Evolutionary conservation across 1,139 yeast species (phyloP).

Genomic region (Hanseniaspora sp.): DNA sequence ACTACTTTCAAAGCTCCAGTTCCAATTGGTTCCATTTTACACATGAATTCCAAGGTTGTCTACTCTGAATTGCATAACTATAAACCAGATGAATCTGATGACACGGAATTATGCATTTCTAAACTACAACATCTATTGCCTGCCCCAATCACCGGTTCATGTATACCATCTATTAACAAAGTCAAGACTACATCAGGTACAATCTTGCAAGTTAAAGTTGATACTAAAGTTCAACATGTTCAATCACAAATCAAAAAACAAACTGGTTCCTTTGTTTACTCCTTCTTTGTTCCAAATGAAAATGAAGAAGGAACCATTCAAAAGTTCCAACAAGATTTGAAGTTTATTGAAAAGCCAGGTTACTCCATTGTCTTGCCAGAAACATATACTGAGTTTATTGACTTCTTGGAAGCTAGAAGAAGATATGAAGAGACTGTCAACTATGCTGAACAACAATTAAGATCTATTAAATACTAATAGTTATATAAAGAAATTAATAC

Average conservation of each 20-base stretch:
- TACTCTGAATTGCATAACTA: conserved; percentile 68
- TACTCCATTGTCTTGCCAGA: conserved; percentile 70
- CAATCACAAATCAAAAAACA: conserved; percentile 51
- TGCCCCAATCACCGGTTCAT: conserved; percentile 42
- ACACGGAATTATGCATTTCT: conserved; percentile 21
- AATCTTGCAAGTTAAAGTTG: conserved; percentile 77
- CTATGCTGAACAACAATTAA: conserved; percentile 34
- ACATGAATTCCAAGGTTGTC: conserved; percentile 69
- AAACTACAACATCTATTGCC: conserved; percentile 39
- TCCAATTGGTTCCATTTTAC: conserved; percentile 83
- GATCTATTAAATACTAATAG: neutral
- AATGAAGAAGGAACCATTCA: conserved; percentile 29
- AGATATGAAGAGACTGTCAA: conserved; percentile 74
- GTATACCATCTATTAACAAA: conserved; percentile 34
- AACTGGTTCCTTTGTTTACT: conserved; percentile 78
- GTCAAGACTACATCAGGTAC: conserved; percentile 72
- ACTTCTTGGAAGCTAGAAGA: conserved; percentile 78
- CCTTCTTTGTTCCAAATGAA: conserved; percentile 70
- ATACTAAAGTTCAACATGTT: conserved; percentile 61
- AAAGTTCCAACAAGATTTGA: conserved; percentile 17
- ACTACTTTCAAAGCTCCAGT: conserved; percentile 89
- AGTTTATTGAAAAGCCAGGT: conserved; percentile 27
- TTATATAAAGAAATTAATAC: neutral
- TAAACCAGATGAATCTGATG: conserved; percentile 24
- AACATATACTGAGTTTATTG: conserved; percentile 85